Base-by-base conservation (phyloP, 805 yeast genomes). In the Barnettozyma pratensis region DNA sequence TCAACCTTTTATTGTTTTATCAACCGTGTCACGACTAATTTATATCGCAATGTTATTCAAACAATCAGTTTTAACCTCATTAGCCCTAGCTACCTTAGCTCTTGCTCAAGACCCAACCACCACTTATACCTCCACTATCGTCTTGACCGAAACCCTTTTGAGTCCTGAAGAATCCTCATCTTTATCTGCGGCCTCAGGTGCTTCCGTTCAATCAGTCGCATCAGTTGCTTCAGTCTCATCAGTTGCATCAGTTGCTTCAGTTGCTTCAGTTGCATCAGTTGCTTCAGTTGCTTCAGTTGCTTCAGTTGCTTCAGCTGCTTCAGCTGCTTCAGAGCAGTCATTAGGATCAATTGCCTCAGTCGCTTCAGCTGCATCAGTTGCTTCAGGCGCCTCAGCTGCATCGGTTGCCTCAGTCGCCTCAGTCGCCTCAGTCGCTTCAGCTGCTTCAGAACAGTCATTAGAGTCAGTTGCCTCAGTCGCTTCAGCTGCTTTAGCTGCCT, bases 81-180 rank as follows among this genome's bases (percentile, higher is more conserved):
- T 58, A 39, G 58, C 71, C 40, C 62, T 65, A 35, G 67, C 70
- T 41, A 25, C 45, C 4, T 38, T 37, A 7, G 49, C 43, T 30
- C 28, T 39, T 29, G 48, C 48, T 39, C 43, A 32, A 32, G 62
- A 69, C 36, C 62, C 61, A 26, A 61, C 70, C 5, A 62, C 66
- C 9, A 60, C 67, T 40, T 66, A 65, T 34, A 71, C 70, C 48
- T 73, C 76, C 37, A 65, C 73, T 41, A 65, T 68, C 42, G 63
- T 70, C 48, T 51, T 62, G 37, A 61, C 70, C 19, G 50, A 55
- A 46, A 67, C 71, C 43, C 44, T 59, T 38, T 51, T 59, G 44
- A 57, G 54, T 19, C 61, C 64, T 37, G 60, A 61, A 30, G 66
- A 58, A 43, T 60, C 64, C 10, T 56, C 50, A 37, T 41, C 44